A percentile compares a stretch with the other conserved stretches of the same genome.
Conservation (phyloP, 805 yeast genomes). For the Yarrowia porcina region DNA sequence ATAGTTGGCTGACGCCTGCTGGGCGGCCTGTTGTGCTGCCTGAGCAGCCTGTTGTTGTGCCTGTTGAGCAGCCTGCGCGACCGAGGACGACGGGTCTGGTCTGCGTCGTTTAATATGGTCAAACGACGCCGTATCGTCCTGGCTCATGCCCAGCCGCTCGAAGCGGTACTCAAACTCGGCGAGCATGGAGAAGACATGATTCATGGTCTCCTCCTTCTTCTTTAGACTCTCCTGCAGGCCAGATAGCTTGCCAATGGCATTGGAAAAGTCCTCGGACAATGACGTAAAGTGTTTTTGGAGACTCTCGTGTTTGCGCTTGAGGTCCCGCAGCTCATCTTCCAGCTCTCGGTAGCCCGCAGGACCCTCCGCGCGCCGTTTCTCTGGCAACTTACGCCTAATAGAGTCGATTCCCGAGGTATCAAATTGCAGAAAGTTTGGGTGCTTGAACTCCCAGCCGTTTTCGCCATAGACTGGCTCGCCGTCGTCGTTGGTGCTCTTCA, state of each 20-base stretch:
- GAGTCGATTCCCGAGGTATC: constrained; percentile 78
- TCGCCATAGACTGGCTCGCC: constrained; percentile 43
- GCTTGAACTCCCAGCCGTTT: constrained; percentile 89
- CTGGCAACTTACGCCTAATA: constrained; percentile 76
- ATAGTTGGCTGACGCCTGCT: neutral
- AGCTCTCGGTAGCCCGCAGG: constrained; percentile 12
- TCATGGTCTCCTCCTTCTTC: constrained; percentile 26
- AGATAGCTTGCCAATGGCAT: neutral
- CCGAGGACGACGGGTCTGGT: neutral
- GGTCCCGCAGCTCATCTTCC: constrained; percentile 18
- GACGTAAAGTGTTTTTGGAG: constrained; percentile 18
- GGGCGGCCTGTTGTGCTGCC: neutral
- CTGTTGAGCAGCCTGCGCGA: neutral
- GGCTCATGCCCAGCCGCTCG: constrained; percentile 8
- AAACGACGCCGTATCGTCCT: constrained; percentile 1
- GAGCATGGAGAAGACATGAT: constrained; percentile 18
- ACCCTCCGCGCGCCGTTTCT: constrained; percentile 33
- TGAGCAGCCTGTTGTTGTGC: too few species aligned
- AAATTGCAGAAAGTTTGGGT: constrained; percentile 77
- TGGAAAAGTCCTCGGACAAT: constrained; percentile 17
- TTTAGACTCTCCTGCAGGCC: constrained; percentile 18
- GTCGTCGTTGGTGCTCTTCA: constrained; percentile 58
- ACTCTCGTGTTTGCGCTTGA: constrained; percentile 20
- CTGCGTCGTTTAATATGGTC: constrained; percentile 9
- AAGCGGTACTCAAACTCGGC: constrained; percentile 23